Conservation (phyloP, 352 stramenopile species). For the Pythium biforme region DNA sequence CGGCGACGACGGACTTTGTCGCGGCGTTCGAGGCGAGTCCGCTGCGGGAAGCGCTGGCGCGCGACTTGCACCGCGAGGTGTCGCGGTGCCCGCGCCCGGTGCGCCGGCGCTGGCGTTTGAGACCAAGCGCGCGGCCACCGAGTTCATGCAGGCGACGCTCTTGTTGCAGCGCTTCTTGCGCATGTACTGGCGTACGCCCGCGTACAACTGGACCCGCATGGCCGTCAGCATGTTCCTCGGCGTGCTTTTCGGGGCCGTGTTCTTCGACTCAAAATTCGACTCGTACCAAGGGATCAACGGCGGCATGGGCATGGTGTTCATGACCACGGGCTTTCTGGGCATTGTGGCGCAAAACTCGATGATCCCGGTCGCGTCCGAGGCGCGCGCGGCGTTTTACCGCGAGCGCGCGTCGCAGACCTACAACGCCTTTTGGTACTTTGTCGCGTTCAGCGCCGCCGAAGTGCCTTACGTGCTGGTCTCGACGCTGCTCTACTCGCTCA, state of each 20-base stretch:
- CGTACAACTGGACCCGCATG: constrained; percentile 69
- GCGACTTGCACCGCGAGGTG: constrained; percentile 14
- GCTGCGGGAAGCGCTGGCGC: constrained; percentile 3
- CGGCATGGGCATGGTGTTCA: constrained; percentile 68
- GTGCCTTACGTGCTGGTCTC: constrained; percentile 32
- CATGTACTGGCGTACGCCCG: constrained; percentile 42
- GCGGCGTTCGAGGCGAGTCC: constrained; percentile 20
- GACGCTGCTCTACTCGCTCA: constrained; percentile 27
- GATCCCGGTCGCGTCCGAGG: constrained; percentile 55
- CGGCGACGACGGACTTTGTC: constrained; percentile 13
- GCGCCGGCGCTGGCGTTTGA: constrained; percentile 23
- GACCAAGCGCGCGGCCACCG: constrained; percentile 21
- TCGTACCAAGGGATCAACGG: constrained; percentile 34
- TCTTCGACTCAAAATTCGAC: constrained; percentile 30
- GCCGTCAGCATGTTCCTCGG: constrained; percentile 55
- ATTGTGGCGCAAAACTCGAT: constrained; percentile 64
- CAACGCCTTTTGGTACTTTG: constrained; percentile 71
- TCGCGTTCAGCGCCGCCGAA: constrained; percentile 73
- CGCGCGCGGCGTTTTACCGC: constrained; percentile 90
- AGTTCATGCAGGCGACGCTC: constrained; percentile 23
- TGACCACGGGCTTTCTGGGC: constrained; percentile 62
- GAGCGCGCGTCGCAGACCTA: constrained; percentile 92
- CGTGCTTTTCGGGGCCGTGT: constrained; percentile 69
- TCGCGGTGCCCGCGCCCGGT: constrained; percentile 1
- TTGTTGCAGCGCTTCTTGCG: constrained; percentile 24